A percentile compares a stretch with the other conserved stretches of the same genome.
phyloP scores from a whole-genome alignment of 352 stramenopile species.

The Peronospora belbahrii region DNA sequence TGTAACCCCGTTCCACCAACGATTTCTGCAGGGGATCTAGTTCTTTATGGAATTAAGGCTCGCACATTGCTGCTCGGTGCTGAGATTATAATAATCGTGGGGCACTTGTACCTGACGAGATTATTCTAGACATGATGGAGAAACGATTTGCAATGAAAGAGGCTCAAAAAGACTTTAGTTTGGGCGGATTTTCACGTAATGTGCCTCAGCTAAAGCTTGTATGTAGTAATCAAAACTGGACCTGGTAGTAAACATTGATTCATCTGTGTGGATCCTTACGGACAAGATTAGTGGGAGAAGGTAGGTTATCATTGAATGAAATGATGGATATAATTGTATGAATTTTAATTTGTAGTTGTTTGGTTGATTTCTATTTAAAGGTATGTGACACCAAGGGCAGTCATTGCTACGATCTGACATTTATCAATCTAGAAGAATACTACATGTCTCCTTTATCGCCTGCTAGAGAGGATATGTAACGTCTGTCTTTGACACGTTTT shows the following conservation, averaged over 20 bases:
- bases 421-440: slow-evolving; percentile 82
- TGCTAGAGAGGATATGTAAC: slow-evolving; percentile 68
- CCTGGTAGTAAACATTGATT: slow-evolving; percentile 83
- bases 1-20: no score
- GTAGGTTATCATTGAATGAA: slow-evolving; percentile 24
- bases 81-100: slow-evolving; percentile 84
- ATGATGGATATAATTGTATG: not conserved
- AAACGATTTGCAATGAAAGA: slow-evolving; percentile 66
- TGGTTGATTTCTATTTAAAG: slow-evolving; percentile 19
- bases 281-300: slow-evolving; percentile 86
- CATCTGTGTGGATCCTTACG: slow-evolving; percentile 81
- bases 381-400: slow-evolving; percentile 81
- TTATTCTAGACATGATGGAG: slow-evolving; percentile 86
- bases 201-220: slow-evolving; percentile 80
- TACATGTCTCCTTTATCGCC: slow-evolving; percentile 86
- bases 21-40: slow-evolving; percentile 85
- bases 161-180: slow-evolving; percentile 71
- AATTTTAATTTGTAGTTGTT: not conserved
- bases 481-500: slow-evolving; percentile 55
- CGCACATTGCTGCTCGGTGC: slow-evolving; percentile 54
- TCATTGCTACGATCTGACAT: slow-evolving; percentile 82
- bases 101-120: slow-evolving; percentile 78
- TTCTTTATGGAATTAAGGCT: slow-evolving; percentile 84
- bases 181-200: slow-evolving; percentile 87
- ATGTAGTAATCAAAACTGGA: slow-evolving; percentile 68